phyloP scores from a whole-genome alignment of 2,329 filamentous ascomycete genomes.

The Penicillium vulpinum region DNA sequence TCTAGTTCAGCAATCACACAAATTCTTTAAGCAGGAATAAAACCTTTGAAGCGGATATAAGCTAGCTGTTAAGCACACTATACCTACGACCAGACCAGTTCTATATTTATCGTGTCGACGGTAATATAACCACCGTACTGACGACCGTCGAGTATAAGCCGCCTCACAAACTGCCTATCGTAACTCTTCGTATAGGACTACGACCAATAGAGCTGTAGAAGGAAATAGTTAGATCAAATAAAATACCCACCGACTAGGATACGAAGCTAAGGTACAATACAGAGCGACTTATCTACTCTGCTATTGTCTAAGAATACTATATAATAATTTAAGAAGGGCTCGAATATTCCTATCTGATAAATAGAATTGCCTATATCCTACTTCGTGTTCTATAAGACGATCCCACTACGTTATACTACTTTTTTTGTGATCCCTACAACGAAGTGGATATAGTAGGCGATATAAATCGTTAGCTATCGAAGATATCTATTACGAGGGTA shows the following conservation, averaged over 20 bases:
- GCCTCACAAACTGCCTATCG: constrained; percentile 15
- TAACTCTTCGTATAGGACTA: constrained; percentile 13
- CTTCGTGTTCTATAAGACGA: constrained; percentile 22
- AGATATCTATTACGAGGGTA: neutral
- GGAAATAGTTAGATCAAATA: constrained; percentile 15
- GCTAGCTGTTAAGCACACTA: neutral
- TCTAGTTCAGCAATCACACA: constrained; percentile 14
- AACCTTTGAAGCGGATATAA: neutral
- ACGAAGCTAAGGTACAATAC: constrained; percentile 25
- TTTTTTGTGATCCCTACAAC: constrained; percentile 23
- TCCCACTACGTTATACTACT: constrained; percentile 26
- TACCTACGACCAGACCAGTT: constrained; percentile 9
- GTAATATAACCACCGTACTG: constrained; percentile 2
- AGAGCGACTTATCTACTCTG: constrained; percentile 10
- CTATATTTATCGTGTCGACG: neutral
- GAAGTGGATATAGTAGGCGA: neutral
- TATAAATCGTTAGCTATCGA: neutral
- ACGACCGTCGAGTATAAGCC: constrained; percentile 20
- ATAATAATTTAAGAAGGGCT: neutral
- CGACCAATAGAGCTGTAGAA: constrained; percentile 19
- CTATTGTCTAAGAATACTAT: neutral
- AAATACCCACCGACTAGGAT: constrained; percentile 4
- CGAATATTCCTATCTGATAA: neutral
- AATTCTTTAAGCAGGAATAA: neutral
- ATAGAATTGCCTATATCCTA: neutral